Base-by-base conservation (phyloP, 768 basidiomycete genomes). In the Boletus rex-veris region DNA sequence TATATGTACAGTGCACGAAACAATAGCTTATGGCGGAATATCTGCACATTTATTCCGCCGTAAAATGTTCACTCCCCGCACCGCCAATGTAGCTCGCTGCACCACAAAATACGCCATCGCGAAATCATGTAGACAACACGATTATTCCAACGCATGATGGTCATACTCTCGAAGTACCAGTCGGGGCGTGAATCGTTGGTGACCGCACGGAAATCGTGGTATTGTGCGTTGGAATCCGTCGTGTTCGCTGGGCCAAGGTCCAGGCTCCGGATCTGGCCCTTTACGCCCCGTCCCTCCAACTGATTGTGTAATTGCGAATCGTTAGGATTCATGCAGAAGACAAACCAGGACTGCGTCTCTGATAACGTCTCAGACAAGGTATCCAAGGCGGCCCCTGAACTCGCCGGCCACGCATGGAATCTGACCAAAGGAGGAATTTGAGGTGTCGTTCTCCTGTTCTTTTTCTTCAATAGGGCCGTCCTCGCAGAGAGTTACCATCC, bases 131-230 rank as follows among this genome's bases (percentile, higher is more conserved):
- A 98, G 0, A 96, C 97, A 37, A 85, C 81, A 37, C 96, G 89
- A 61, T 83, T 84, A 49, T 83, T 86, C 77, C 88, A 97, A 8
- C 97, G 89, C 88, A 99, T 87, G 66, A 81, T 70, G 3, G 90
- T 89, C 97, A 99, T 98, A 54, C 77, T 78, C 73, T 98, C 89
- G 59, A 90, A 94, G 71, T 98, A 99, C 97, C 97, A 99, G 66
- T 99, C 97, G 0, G 97, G 96, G 9, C 97, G 83, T 0, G 88
- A 87, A 64, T 98, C 96, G 55, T 85, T 88, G 35, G 86, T 88
- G 65, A 78, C 85, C 0, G 86, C 86, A 16, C 96, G 89, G 82
- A 99, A 99, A 67, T 99, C 96, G 69, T 98, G 97, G 68, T 98
- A 99, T 62, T 84, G 77, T 1, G 88, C 77, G 63, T 94, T 89